phyloP scores from a whole-genome alignment of 495 filamentous ascomycete species.

The Xylaria cubensis region DNA sequence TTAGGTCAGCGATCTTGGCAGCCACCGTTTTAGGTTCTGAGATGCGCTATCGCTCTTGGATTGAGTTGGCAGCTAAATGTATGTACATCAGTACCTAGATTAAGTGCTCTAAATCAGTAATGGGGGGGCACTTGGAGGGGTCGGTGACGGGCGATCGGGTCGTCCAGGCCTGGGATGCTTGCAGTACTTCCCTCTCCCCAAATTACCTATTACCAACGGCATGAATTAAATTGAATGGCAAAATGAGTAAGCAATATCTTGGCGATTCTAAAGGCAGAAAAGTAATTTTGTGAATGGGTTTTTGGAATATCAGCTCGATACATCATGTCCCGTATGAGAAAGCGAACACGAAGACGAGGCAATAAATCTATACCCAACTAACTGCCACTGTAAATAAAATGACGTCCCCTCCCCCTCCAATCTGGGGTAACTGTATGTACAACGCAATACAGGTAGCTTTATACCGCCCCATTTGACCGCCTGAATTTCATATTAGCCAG shows the following conservation, averaged over 20 bases:
- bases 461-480: slow-evolving; percentile 11
- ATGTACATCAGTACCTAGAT: background rate
- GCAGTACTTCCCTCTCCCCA: background rate
- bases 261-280: background rate
- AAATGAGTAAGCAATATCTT: background rate
- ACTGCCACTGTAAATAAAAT: slow-evolving; percentile 3
- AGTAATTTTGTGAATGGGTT: background rate
- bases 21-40: background rate
- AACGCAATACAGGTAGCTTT: background rate
- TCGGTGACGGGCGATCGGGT: slow-evolving; percentile 9
- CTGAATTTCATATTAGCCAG: background rate
- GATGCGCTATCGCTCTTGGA: background rate
- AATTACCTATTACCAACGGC: background rate
- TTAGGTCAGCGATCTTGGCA: slow-evolving; percentile 7
- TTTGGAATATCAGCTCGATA: background rate
- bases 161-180: background rate
- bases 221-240: background rate
- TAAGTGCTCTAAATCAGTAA: background rate
- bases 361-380: background rate
- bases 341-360: slow-evolving; percentile 9
- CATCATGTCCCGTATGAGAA: background rate
- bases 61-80: background rate
- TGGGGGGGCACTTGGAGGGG: background rate
- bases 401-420: slow-evolving; percentile 14
- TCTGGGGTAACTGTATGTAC: background rate